These are phyloP conservation scores for Trichoderma hamatum DNA, from an alignment of 2,329 filamentous ascomycete genomes.

Conservation along the genomic window DNA sequence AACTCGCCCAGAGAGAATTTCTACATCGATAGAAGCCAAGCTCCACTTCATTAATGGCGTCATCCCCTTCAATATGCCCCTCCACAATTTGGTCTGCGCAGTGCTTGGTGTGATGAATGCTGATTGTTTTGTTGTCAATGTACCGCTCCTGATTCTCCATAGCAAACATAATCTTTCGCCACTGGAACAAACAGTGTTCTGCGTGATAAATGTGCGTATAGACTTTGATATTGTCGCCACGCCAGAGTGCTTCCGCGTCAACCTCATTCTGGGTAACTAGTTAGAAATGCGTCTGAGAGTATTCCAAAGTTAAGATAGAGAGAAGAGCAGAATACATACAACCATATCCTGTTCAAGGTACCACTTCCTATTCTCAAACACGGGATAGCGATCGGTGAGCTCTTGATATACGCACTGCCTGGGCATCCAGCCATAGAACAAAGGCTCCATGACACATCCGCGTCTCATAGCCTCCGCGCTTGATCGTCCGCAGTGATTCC, in stretches of 20 bases:
- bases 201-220: constrained; percentile 2
- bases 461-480: neutral
- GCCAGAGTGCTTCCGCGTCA: constrained; percentile 1
- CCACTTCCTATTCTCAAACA: neutral
- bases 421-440: constrained; percentile 12
- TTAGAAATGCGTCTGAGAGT: neutral
- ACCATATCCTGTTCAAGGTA: neutral
- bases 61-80: neutral
- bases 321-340: neutral
- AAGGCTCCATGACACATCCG: constrained; percentile 10
- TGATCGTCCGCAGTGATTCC: neutral
- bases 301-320: neutral
- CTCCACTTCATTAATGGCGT: constrained; percentile 7
- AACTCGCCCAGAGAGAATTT: constrained; percentile 5
- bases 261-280: neutral
- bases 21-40: constrained; percentile 7
- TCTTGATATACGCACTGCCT: neutral
- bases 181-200: constrained; percentile 3
- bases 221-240: constrained; percentile 4
- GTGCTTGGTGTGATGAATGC: constrained; percentile 4
- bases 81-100: constrained; percentile 6
- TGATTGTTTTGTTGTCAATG: constrained; percentile 9
- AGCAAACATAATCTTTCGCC: constrained; percentile 7
- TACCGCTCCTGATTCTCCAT: neutral
- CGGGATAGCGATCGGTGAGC: neutral